Conservation (phyloP, 441 rosid genomes). For the Theobroma grandiflorum region DNA sequence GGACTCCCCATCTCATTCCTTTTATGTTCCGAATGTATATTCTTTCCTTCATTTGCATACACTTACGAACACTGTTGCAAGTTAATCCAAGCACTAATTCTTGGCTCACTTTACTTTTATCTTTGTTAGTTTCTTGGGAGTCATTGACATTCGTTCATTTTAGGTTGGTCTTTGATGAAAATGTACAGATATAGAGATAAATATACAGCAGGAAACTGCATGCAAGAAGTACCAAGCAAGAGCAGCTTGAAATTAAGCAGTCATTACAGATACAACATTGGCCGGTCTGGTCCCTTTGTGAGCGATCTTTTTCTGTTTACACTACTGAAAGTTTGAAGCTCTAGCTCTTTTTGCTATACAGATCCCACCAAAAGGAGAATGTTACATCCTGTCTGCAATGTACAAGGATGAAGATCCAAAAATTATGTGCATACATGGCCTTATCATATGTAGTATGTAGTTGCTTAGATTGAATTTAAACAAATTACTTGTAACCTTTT, state of each 20-base stretch:
- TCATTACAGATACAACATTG: not conserved
- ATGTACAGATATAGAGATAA: not conserved
- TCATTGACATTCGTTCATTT: not conserved
- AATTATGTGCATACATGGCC: not conserved
- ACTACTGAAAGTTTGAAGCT: not conserved
- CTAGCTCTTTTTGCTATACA: not conserved
- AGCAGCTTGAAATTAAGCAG: not conserved
- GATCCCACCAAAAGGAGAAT: not conserved
- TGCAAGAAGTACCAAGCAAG: not conserved
- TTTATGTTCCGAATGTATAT: no score
- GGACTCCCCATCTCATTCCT: no score
- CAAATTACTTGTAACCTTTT: not conserved
- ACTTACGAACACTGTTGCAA: no score
- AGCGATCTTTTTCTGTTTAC: not conserved
- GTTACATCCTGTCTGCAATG: not conserved
- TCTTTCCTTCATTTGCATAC: no score
- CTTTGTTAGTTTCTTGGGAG: not conserved
- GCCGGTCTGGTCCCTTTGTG: not conserved
- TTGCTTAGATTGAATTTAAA: slow-evolving; percentile 19
- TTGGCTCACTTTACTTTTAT: not conserved
- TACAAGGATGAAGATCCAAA: not conserved
- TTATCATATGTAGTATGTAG: not conserved
- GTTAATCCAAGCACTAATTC: not conserved
- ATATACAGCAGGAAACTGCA: not conserved
- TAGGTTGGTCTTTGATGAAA: not conserved